Evolutionary conservation across 257 asterid species (phyloP), one percentile per base, ranked within the genome.

Genomic region (Scutellaria barbata): DNA sequence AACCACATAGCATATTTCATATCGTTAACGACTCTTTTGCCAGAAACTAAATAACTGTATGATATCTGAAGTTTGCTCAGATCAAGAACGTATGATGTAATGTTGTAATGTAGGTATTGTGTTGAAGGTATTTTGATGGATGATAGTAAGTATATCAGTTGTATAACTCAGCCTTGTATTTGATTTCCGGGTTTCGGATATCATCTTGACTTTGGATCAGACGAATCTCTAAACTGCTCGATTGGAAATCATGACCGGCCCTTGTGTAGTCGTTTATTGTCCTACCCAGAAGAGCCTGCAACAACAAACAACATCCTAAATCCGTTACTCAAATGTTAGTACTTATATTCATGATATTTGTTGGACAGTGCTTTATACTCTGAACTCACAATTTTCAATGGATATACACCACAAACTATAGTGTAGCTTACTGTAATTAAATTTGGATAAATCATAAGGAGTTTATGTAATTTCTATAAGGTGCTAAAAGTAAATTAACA

Each of bases 211-310:
- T 88, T 82, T 92, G 99, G 68, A 95, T 75, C 83, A 95, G 67
- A 55, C 99, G 95, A 76, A 95, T 95, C 83, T 92, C 99, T 82
- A 95, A 83, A 83, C 98, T 85, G 84, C 96, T 92, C 5, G 95
- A 84, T 76, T 79, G 83, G 75, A 89, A 88, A 80, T 92, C 92
- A 46, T 83, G 96, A 51, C 99, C 99, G 47, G 88, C 95, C 77
- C 42, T 86, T 33, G 79, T 72, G 55, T 95, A 95, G 75, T 95
- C 99, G 63, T 77, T 52, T 57, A 92, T 47, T 22, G 99, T 95
- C 81, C 97, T 87, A 58, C 10, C 77, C 72, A 95, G 80, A 79
- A 95, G 92, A n/a, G 98, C 95, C 99, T 92, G 88, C 69, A 65
- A 52, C 33, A 60, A 62, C 35, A 63, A 8, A 53, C 14, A 59